Percentiles rank a stretch among this genome's conserved stretches.
These are phyloP conservation scores for Penicillium cataractarum DNA, from an alignment of 495 filamentous ascomycete species.

Conservation along the genomic window DNA sequence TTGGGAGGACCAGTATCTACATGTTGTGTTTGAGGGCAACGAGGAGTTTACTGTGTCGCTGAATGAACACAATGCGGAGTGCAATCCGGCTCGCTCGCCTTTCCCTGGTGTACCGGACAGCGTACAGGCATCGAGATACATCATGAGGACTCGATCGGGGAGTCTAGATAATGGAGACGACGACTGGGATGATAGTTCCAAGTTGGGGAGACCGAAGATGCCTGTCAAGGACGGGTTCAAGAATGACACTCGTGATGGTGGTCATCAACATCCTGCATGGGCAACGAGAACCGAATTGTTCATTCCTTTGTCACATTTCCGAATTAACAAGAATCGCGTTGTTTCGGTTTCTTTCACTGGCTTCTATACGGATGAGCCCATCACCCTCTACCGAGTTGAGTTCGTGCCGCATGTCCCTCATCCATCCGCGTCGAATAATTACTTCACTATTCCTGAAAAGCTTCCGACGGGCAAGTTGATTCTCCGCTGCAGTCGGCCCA, in stretches of 20 bases:
- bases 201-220: conserved; percentile 22
- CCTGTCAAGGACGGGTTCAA: neutral
- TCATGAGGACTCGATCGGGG: conserved; percentile 17
- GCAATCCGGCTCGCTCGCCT: conserved; percentile 60
- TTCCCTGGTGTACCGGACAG: conserved; percentile 77
- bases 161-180: neutral
- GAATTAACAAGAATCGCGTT: conserved; percentile 59
- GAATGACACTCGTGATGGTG: conserved; percentile 12
- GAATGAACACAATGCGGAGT: conserved; percentile 71
- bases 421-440: conserved; percentile 38
- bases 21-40: conserved; percentile 69
- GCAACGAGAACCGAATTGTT: conserved; percentile 59
- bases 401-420: conserved; percentile 54
- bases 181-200: conserved; percentile 3
- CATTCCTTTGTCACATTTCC: conserved; percentile 75
- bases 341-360: conserved; percentile 71
- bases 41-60: conserved; percentile 70
- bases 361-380: conserved; percentile 59
- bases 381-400: conserved; percentile 65
- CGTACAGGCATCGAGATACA: conserved; percentile 68
- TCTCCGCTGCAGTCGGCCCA: conserved; percentile 69
- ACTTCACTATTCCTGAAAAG: conserved; percentile 60
- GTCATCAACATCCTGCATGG: conserved; percentile 9
- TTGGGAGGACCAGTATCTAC: conserved; percentile 62
- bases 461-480: conserved; percentile 63